Evolutionary conservation across 768 basidiomycete species (phyloP).

Genomic region (Auriculariales sp.): DNA sequence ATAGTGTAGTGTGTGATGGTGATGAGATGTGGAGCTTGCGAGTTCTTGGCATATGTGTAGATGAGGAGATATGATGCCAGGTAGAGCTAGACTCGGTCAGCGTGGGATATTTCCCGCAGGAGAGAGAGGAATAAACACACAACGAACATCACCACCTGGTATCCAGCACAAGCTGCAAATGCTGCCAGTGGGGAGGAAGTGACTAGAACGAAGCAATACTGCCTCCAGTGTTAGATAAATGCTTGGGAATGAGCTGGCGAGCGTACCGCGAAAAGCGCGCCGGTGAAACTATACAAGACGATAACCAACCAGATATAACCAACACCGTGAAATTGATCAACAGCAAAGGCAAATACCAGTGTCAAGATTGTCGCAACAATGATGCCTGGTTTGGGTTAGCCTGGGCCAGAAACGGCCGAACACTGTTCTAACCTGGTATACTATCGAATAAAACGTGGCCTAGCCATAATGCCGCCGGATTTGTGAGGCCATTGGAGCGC

Average conservation of each 20-base stretch:
- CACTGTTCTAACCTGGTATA: no score
- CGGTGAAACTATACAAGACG: slow-evolving; percentile 54
- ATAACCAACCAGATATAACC: slow-evolving; percentile 57
- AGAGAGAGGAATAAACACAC: slow-evolving; percentile 25
- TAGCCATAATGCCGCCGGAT: slow-evolving; percentile 60
- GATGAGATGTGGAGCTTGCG: slow-evolving; percentile 36
- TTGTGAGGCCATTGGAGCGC: slow-evolving; percentile 55
- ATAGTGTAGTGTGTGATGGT: slow-evolving; percentile 55
- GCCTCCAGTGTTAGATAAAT: no score
- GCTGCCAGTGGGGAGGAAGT: slow-evolving; percentile 54
- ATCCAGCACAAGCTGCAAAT: slow-evolving; percentile 58
- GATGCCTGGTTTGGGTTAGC: no score
- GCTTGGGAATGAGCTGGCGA: no score
- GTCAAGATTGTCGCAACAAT: slow-evolving; percentile 49
- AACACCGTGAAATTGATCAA: slow-evolving; percentile 52
- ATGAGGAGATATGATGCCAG: slow-evolving; percentile 54
- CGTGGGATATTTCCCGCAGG: no score
- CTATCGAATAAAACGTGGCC: slow-evolving; percentile 68
- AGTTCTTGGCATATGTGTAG: slow-evolving; percentile 55
- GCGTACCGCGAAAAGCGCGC: slow-evolving; percentile 56
- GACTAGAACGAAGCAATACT: slow-evolving; percentile 46
- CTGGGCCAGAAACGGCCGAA: no score
- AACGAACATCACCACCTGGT: slow-evolving; percentile 57
- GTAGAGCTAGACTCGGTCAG: slow-evolving; percentile 32
- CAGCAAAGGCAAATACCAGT: slow-evolving; percentile 40